Base-by-base conservation (phyloP, 192 early-diverging fungal species). In the Rhizoclosmatium sp. region DNA sequence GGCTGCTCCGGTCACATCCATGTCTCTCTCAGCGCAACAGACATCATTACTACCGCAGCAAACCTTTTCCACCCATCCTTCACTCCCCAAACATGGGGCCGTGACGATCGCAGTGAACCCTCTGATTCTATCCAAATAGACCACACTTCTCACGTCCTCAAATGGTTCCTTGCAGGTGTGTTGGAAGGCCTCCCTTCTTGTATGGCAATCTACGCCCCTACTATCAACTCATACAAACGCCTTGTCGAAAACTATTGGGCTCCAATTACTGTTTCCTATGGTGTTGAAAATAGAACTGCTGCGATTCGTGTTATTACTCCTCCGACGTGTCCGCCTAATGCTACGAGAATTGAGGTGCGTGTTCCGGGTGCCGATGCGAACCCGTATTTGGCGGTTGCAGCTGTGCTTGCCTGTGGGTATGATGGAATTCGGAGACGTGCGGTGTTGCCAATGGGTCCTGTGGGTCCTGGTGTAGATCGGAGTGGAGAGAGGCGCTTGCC, bases 321-420 rank as follows among this genome's bases (percentile, higher is more conserved):
- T 12, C 92, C 94, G 3, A 87, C 88, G n/a, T 89, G 87, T 54
- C 87, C 93, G 16, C 45, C 89, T 14, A 82, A 81, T 58, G 86
- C 92, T 9, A 92, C 92, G 1, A 89, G 94, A 58, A 62, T 95
- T 44, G 94, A 95, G 83, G 84, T 95, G 82, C 88, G 94, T 40
- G 94, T 95, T 0, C 80, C 90, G n/a, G 94, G 94, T 14, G 92
- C 93, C 44, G 94, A 95, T 82, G 91, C 92, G 48, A 95, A 94
- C 80, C 84, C 93, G 42, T 93, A 95, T 78, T 71, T 95, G 47
- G 91, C 90, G 2, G 88, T 92, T 68, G 91, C 92, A 47, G 92
- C 90, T 21, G 87, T 92, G 66, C 76, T 94, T 12, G 92, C 89
- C 9, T 89, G 89, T 69, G 94, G 94, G 3, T 82, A 90, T 2